These are phyloP conservation scores for Sordariomycetes sp. DNA, from an alignment of 2,329 filamentous ascomycete genomes.

Conservation along the genomic window DNA sequence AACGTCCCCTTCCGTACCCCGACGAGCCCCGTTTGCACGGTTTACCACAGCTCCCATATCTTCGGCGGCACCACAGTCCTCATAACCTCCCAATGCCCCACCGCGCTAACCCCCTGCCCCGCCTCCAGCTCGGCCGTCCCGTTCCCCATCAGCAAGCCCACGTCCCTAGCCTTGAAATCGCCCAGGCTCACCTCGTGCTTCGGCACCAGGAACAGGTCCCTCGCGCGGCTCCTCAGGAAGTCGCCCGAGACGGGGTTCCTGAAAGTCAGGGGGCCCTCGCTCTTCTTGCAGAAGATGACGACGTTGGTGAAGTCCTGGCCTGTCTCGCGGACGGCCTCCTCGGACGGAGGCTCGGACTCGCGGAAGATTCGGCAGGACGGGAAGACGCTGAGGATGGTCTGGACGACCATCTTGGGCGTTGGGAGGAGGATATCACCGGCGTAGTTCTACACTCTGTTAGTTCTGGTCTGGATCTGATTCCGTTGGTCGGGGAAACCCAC, in stretches of 20 bases:
- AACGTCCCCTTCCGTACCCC: not conserved
- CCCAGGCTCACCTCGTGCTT: constrained; percentile 53
- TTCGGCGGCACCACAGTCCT: constrained; percentile 63
- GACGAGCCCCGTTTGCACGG: not conserved
- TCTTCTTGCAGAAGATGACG: constrained; percentile 85
- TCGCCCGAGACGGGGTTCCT: constrained; percentile 54
- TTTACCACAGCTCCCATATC: constrained; percentile 87
- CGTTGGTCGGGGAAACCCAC: constrained; percentile 35
- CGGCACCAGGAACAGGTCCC: constrained; percentile 62
- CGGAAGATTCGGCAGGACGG: constrained; percentile 87
- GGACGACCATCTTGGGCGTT: constrained; percentile 65
- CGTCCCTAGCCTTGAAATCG: constrained; percentile 33
- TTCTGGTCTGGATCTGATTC: constrained; percentile 1
- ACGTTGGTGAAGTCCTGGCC: constrained; percentile 82
- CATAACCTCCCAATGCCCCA: constrained; percentile 91
- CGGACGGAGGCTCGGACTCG: constrained; percentile 46
- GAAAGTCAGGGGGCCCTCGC: constrained; percentile 45
- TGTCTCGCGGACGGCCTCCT: constrained; percentile 24
- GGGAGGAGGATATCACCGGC: constrained; percentile 77
- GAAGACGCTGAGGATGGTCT: constrained; percentile 75
- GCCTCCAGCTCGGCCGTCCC: constrained; percentile 56
- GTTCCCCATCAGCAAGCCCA: constrained; percentile 47
- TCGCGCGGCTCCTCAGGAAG: constrained; percentile 59
- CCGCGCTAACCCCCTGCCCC: constrained; percentile 66
- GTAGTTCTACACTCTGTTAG: constrained; percentile 58